phyloP scores from a whole-genome alignment of 805 yeast species.

The Hanseniaspora guilliermondii region DNA sequence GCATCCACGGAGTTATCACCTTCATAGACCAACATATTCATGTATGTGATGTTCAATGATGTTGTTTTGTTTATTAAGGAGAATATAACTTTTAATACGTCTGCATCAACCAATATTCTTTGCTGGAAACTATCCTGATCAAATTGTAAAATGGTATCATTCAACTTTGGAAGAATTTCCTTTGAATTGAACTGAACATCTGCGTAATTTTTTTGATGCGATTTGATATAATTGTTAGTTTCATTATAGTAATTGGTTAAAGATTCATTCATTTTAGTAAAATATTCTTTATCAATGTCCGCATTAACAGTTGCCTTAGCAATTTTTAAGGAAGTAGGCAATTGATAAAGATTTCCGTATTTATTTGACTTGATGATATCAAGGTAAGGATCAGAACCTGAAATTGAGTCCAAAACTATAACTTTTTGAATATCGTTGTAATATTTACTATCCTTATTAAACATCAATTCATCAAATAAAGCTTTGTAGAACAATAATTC shows the following conservation, averaged over 20 bases:
- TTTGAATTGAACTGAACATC: slow-evolving; percentile 14
- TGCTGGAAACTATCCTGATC: background rate
- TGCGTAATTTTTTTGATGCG: slow-evolving; percentile 13
- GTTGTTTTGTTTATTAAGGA: slow-evolving; percentile 6
- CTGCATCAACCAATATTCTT: background rate
- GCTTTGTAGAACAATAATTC: slow-evolving; percentile 39
- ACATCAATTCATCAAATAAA: slow-evolving; percentile 36
- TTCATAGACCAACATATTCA: slow-evolving; percentile 64
- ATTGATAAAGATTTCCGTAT: slow-evolving; percentile 7
- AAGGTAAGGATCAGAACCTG: slow-evolving; percentile 35
- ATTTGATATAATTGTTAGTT: background rate
- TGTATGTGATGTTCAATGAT: slow-evolving; percentile 25
- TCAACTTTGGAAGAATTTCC: slow-evolving; percentile 16
- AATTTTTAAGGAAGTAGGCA: background rate
- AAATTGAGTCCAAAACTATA: slow-evolving; percentile 57
- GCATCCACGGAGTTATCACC: slow-evolving; percentile 83
- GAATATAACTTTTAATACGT: background rate
- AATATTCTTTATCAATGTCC: background rate
- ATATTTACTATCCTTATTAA: slow-evolving; percentile 16
- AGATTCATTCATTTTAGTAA: background rate
- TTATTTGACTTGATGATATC: slow-evolving; percentile 17
- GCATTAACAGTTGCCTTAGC: background rate
- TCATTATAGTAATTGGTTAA: background rate
- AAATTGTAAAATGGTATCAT: slow-evolving; percentile 6
- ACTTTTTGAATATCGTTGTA: slow-evolving; percentile 32